These are phyloP conservation scores for Mayamaea pseudoterrestris DNA, from an alignment of 108 stramenopile species.

Conservation along the genomic window DNA sequence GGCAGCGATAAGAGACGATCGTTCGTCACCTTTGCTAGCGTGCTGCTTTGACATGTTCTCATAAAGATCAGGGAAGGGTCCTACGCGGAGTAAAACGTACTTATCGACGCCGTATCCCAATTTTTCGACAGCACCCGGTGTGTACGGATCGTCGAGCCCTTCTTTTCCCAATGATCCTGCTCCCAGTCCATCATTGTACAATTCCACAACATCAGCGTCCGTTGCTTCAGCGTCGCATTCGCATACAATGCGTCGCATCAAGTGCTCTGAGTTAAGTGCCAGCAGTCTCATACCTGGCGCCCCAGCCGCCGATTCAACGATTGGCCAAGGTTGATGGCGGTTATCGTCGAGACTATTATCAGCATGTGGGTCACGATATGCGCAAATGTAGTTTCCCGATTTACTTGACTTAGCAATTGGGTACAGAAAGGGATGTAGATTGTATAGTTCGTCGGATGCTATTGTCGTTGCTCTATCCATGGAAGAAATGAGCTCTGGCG, in stretches of 20 bases:
- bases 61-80: conserved; percentile 74
- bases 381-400: conserved; percentile 58
- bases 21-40: conserved; percentile 33
- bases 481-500: conserved; percentile 16
- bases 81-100: conserved; percentile 59
- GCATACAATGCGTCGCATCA: conserved; percentile 70
- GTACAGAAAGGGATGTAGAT: conserved; percentile 61
- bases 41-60: conserved; percentile 50
- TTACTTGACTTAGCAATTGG: conserved; percentile 43
- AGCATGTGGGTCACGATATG: conserved; percentile 33
- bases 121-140: conserved; percentile 43
- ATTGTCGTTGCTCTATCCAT: conserved; percentile 1
- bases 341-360: too few relatives aligned
- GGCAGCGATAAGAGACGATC: conserved; percentile 67
- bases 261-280: conserved; percentile 58
- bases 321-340: conserved; percentile 82
- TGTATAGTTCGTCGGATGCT: conserved; percentile 24
- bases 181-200: conserved; percentile 44
- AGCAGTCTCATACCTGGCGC: conserved; percentile 56
- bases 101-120: conserved; percentile 78
- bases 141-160: conserved; percentile 43
- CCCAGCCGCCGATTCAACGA: conserved; percentile 49
- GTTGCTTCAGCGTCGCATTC: conserved; percentile 40
- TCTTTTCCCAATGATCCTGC: conserved; percentile 27
- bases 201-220: conserved; percentile 22